Percentiles rank a stretch among this genome's conserved stretches.
Conservation (phyloP, 2,329 filamentous ascomycete species). For the Fusarium citri region DNA sequence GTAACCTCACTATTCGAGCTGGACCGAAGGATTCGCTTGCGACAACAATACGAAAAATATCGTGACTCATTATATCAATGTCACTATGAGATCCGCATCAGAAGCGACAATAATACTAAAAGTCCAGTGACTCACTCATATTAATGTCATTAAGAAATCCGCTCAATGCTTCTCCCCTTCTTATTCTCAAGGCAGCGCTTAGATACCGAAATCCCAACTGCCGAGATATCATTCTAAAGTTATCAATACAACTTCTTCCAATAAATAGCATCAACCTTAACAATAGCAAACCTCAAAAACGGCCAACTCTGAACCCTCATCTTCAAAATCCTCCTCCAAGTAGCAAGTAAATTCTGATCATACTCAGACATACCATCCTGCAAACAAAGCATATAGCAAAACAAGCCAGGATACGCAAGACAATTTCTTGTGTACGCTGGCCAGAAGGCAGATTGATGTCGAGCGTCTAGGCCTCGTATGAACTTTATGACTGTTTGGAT, state of each 20-base stretch:
- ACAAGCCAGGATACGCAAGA: not conserved
- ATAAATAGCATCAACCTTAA: slow-evolving; percentile 14
- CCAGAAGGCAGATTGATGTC: slow-evolving; percentile 6
- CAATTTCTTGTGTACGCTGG: slow-evolving; percentile 3
- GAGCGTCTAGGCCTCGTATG: not conserved
- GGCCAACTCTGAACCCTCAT: slow-evolving; percentile 7
- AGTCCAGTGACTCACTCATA: not conserved
- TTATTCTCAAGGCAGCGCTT: not conserved
- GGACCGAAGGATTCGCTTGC: not conserved
- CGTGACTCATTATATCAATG: not conserved
- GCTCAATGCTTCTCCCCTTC: not conserved
- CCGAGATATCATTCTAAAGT: not conserved
- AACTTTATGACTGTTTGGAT: slow-evolving; percentile 17
- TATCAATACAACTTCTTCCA: slow-evolving; percentile 9
- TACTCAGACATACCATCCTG: slow-evolving; percentile 4
- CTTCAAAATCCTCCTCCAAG: slow-evolving; percentile 3
- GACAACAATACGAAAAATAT: not conserved
- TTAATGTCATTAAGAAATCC: not conserved
- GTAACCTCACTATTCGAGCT: not conserved
- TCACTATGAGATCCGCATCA: not conserved
- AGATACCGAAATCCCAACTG: no score
- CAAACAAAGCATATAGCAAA: slow-evolving; percentile 10
- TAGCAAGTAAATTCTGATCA: slow-evolving; percentile 4
- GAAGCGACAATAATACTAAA: not conserved
- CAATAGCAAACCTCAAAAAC: slow-evolving; percentile 1